Evolutionary conservation across 441 rosid genomes (phyloP), one percentile per base, ranked within the genome.

Genomic region (Brassica balearica): DNA sequence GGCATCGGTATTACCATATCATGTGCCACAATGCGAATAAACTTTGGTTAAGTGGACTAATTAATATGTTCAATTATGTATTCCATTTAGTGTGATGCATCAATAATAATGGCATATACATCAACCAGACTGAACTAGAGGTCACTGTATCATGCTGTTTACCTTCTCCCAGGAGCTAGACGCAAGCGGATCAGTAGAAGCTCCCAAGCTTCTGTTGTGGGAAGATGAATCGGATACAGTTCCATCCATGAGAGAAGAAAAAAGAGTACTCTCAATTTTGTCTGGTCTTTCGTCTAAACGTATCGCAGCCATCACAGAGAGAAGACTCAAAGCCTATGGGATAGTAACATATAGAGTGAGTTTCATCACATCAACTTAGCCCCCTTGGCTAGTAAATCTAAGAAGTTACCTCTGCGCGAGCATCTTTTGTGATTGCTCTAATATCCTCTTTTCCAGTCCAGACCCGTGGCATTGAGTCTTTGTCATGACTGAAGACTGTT

Each of bases 401-500:
- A 27, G 20, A 56, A 66, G 79, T 81, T 90, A 95, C 97, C 82
- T 87, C 90, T 20, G 85, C 63, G 0, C 91, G 91, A 36, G 94
- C 98, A 67, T 89, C 86, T 85, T 84, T 90, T 43, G 92, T 87
- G 62, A 90, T 92, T 82, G 87, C 83, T 77, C 84, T 87, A 34
- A 92, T 90, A 82, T 95, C 93, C 84, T 95, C 92, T 79, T 91
- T 92, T 71, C 94, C 91, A 19, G 95, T 87, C 98, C 99, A 93
- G 81, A 92, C 82, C 77, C 98, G 85, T 55, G 91, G 96, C 94
- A 92, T 83, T 65, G 83, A 89, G 72, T 91, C 88, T 65, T 85
- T 64, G 69, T 93, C 94, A 81, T 86, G 86, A 84, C 82, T 86
- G 85, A 95, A 95, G 81, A 91, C 89, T 20, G 86, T 82, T 60